Evolutionary conservation across 352 stramenopile genomes (phyloP).

Genomic region (Pythium monospermum): DNA sequence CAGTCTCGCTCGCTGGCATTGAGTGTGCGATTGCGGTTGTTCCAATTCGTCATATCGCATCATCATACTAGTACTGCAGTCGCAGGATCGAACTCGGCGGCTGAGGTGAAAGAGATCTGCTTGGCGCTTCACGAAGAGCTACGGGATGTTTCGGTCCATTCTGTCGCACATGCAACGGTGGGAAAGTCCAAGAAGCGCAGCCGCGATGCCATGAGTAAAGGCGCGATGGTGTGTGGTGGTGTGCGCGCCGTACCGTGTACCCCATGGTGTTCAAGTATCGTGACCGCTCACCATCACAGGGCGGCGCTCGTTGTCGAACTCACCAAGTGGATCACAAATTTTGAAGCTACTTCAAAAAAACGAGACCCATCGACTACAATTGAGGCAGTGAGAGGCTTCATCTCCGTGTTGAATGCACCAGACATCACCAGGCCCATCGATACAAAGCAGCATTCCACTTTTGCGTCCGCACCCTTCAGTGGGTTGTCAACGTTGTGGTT

Average conservation of each 20-base stretch:
- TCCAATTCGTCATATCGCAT: constrained; percentile 4
- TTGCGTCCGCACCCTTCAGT: too few species aligned
- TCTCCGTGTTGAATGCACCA: constrained; percentile 9
- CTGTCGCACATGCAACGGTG: neutral
- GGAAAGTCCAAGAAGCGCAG: constrained; percentile 17
- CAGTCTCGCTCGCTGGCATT: constrained; percentile 1
- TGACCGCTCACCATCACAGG: neutral
- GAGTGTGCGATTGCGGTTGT: constrained; percentile 7
- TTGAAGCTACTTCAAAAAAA: neutral
- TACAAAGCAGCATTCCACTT: too few species aligned
- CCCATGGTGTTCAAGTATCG: too few species aligned
- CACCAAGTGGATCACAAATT: neutral
- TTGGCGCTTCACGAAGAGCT: constrained; percentile 11
- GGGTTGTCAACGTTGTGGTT: neutral
- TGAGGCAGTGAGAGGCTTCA: constrained; percentile 1
- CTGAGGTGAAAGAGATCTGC: constrained; percentile 6
- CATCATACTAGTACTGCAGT: too few species aligned
- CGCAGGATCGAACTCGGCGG: too few species aligned
- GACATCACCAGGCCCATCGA: constrained; percentile 9
- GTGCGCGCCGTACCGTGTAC: neutral
- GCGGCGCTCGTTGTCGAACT: neutral
- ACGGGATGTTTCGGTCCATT: constrained; percentile 6
- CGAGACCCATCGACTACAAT: neutral
- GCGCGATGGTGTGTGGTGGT: neutral
- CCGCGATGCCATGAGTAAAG: constrained; percentile 1